Base-by-base conservation (phyloP, 2,329 filamentous ascomycete genomes). In the Verticillium longisporum region DNA sequence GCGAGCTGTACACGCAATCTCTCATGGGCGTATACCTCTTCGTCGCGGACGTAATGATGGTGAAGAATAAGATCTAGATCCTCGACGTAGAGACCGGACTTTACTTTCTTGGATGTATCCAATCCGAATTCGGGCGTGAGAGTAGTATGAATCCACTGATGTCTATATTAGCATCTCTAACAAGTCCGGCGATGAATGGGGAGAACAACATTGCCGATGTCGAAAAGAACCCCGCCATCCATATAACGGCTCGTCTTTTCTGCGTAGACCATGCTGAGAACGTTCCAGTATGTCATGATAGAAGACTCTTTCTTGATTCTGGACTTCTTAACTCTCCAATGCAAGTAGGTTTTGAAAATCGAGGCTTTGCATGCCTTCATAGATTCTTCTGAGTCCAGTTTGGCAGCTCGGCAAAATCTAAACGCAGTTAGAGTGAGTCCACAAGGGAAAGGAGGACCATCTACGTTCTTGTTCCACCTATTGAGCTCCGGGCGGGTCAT, bases 31-130 rank as follows among this genome's bases (percentile, higher is more conserved):
- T 64, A 70, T 13, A 67, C 60, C 56, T 66, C 65, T 55, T 50
- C 60, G 59, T 70, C 65, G 37, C 60, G 60, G 33, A 69, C 61
- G 65, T 56, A 70, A 58, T 64, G 62, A 53, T 65, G 56, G 36
- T 68, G 60, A 50, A 69, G 56, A n/a, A 69, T 64, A n/a, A 65
- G 21, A 57, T 57, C 66, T 38, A 70, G 55, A 58, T 70, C 67
- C 45, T 68, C 61, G 13, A 68, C 61, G 57, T 61, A 69, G 38
- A 68, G 61, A 15, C 57, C 58, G 10, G 60, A 38, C 61, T 70
- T 69, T 26, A 68, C 65, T 54, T 66, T 66, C 60, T 65, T 60
- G 32, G 64, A 68, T 32, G 62, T 61, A 61, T 68, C 60, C n/a
- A 69, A 63, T 41, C 55, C 58, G 50, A 64, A 62, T 31, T 45